These are phyloP conservation scores for Epichloe sp. DNA, from an alignment of 2,329 filamentous ascomycete genomes.

Conservation along the genomic window DNA sequence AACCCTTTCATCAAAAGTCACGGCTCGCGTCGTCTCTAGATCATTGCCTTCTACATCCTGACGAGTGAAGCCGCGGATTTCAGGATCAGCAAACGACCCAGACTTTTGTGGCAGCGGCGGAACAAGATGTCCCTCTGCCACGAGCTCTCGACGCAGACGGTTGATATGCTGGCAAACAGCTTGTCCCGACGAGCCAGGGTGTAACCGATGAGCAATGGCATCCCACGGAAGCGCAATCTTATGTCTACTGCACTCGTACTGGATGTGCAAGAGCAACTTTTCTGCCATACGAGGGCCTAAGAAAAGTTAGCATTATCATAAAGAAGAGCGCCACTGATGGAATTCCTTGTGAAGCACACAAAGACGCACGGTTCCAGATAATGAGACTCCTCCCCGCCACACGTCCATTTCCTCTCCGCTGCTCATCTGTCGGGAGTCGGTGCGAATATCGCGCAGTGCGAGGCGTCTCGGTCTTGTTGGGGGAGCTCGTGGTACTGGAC, in stretches of 20 bases:
- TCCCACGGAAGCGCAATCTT: conserved; percentile 26
- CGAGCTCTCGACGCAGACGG: conserved; percentile 20
- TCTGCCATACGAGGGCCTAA: conserved; percentile 34
- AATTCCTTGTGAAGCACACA: neutral
- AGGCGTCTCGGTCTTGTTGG: conserved; percentile 5
- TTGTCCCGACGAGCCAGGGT: conserved; percentile 26
- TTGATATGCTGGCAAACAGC: conserved; percentile 25
- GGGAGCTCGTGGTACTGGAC: conserved; percentile 1
- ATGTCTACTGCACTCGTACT: conserved; percentile 24
- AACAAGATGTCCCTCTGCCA: conserved; percentile 28
- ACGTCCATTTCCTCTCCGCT: conserved; percentile 17
- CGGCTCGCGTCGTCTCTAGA: conserved; percentile 14
- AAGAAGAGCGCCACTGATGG: too few relatives aligned
- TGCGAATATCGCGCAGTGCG: conserved; percentile 12
- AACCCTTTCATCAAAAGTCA: conserved; percentile 19
- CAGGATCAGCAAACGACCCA: conserved; percentile 9
- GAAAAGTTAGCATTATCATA: neutral
- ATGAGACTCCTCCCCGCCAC: conserved; percentile 25
- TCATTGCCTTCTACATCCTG: conserved; percentile 13
- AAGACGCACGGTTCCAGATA: conserved; percentile 28
- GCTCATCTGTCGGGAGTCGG: conserved; percentile 12
- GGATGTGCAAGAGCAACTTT: conserved; percentile 27
- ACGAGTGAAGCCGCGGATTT: conserved; percentile 22
- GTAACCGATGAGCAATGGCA: conserved; percentile 25
- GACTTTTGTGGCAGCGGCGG: conserved; percentile 22